A percentile compares a stretch with the other conserved stretches of the same genome.
Conservation (phyloP, 129 eudicot species). For the Gnaphalium uliginosum region DNA sequence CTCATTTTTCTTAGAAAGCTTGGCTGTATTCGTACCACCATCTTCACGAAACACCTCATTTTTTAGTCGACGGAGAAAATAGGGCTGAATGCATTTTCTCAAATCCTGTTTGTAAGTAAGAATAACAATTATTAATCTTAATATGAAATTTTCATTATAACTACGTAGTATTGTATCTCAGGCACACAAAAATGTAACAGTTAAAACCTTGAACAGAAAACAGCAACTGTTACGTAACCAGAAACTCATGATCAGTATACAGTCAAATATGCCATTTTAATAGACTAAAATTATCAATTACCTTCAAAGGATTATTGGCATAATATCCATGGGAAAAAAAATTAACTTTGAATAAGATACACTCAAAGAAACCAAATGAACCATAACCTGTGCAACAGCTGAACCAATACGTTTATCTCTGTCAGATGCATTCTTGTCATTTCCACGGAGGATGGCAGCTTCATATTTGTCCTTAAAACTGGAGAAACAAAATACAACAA, state of each 20-base stretch:
- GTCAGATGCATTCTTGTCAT: slow-evolving; percentile 88
- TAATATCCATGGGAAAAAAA: neutral
- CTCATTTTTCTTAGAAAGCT: slow-evolving; percentile 91
- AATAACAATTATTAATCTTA: slow-evolving; percentile 1
- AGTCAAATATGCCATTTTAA: neutral
- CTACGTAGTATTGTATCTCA: neutral
- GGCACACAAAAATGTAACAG: neutral
- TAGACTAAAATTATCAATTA: neutral
- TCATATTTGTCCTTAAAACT: slow-evolving; percentile 86
- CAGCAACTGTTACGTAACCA: slow-evolving; percentile 11
- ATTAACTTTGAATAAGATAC: neutral
- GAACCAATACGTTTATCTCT: slow-evolving; percentile 94
- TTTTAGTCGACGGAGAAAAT: slow-evolving; percentile 87
- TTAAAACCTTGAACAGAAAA: slow-evolving; percentile 11
- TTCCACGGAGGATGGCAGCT: slow-evolving; percentile 74
- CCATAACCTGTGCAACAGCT: slow-evolving; percentile 83
- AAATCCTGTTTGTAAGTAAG: slow-evolving; percentile 55
- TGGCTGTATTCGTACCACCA: slow-evolving; percentile 41
- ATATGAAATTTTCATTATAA: neutral
- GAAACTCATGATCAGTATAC: neutral
- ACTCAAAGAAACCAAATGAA: neutral
- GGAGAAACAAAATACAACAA: slow-evolving; percentile 8
- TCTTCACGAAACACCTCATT: slow-evolving; percentile 76
- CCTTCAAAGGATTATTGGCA: neutral
- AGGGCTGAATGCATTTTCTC: slow-evolving; percentile 90